Percentiles rank a stretch among this genome's conserved stretches.
Evolutionary conservation across 257 asterid genomes (phyloP).

Genomic region (Leptodermis oblonga): DNA sequence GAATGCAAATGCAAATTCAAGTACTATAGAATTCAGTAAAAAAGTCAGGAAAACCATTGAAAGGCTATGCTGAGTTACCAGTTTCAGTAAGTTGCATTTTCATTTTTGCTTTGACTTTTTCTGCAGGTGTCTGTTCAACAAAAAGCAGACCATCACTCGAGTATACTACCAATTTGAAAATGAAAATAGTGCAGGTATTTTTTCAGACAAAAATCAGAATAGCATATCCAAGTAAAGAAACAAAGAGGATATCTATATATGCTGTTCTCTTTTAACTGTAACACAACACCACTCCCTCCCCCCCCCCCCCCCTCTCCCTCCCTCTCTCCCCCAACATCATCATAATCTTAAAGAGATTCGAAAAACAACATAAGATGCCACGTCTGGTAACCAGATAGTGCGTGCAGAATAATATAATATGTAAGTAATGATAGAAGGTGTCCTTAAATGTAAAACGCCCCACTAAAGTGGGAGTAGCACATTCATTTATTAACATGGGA

Average conservation of each 20-base stretch:
- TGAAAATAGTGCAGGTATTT: background rate
- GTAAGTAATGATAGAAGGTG: background rate
- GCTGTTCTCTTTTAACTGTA: background rate
- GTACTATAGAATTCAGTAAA: background rate
- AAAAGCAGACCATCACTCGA: slow-evolving; percentile 21
- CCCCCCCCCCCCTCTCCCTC: too few relatives aligned
- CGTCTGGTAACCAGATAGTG: background rate
- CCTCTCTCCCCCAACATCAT: too few relatives aligned
- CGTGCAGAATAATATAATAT: background rate
- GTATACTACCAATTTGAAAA: background rate
- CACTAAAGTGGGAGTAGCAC: background rate
- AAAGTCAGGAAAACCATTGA: background rate
- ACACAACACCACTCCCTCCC: too few relatives aligned
- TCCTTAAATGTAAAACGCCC: background rate
- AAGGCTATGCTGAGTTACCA: slow-evolving; percentile 39
- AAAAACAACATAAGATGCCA: background rate
- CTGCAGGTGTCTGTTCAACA: slow-evolving; percentile 64
- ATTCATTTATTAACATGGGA: too few relatives aligned
- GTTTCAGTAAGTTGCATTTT: slow-evolving; percentile 83
- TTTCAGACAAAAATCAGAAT: background rate
- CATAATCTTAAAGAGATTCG: background rate
- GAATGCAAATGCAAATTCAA: background rate
- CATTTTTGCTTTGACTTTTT: slow-evolving; percentile 93
- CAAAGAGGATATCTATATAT: background rate
- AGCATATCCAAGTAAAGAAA: background rate